These are phyloP conservation scores for Colletotrichum graminicola DNA, from an alignment of 2,329 filamentous ascomycete species.

Conservation along the genomic window DNA sequence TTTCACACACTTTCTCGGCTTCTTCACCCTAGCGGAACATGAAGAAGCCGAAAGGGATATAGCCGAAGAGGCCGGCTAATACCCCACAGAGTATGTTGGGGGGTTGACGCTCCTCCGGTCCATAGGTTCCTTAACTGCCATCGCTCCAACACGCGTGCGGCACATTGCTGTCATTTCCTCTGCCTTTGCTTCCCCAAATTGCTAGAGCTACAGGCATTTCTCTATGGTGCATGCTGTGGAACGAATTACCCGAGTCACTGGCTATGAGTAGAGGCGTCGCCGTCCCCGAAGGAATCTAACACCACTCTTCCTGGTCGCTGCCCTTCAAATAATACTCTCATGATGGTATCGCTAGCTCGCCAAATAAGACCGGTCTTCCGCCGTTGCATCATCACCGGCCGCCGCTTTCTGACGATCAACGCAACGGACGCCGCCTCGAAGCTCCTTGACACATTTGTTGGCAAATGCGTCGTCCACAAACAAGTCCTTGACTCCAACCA, in stretches of 20 bases:
- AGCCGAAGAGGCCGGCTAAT: slow-evolving; percentile 15
- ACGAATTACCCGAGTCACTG: too few relatives aligned
- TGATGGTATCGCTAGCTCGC: slow-evolving; percentile 10
- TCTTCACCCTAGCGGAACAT: background rate
- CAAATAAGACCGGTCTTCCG: slow-evolving; percentile 4
- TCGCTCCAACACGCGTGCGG: background rate
- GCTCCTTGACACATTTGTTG: slow-evolving; percentile 49
- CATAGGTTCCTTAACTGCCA: slow-evolving; percentile 11
- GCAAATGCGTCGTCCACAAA: slow-evolving; percentile 47
- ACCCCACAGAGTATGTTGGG: slow-evolving; percentile 19
- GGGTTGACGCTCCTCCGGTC: slow-evolving; percentile 3
- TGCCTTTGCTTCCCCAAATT: background rate
- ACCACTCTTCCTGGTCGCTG: background rate
- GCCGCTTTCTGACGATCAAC: slow-evolving; percentile 8
- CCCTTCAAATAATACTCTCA: background rate
- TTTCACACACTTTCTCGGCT: slow-evolving; percentile 3
- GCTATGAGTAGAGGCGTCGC: too few relatives aligned
- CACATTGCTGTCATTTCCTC: background rate
- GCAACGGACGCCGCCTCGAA: slow-evolving; percentile 46
- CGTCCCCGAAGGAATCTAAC: background rate
- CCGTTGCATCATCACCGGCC: background rate
- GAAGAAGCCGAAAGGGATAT: slow-evolving; percentile 32
- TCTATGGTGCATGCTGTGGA: background rate
- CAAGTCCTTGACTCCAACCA: slow-evolving; percentile 73
- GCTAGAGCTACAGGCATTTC: too few relatives aligned